phyloP scores from a whole-genome alignment of 768 basidiomycete species.

The Boletus rubroflammeus region DNA sequence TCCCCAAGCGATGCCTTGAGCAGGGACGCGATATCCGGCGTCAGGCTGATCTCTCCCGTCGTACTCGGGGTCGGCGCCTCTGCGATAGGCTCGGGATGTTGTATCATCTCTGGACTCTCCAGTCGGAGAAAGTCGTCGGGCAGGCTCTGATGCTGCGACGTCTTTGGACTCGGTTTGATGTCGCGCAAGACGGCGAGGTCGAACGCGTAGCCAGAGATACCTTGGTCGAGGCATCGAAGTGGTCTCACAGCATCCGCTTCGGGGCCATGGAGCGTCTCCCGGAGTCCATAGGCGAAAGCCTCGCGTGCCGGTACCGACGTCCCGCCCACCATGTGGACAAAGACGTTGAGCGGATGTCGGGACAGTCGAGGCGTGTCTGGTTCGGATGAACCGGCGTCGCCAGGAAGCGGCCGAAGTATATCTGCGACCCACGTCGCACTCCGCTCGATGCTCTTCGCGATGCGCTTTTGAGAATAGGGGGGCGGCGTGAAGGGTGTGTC shows the following conservation, averaged over 20 bases:
- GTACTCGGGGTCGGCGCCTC: conserved; percentile 9
- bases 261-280: conserved; percentile 52
- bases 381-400: background rate
- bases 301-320: conserved; percentile 51
- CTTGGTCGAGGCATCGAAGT: conserved; percentile 59
- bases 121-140: conserved; percentile 11
- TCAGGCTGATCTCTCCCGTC: no score
- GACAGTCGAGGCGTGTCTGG: background rate
- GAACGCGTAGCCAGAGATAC: conserved; percentile 65
- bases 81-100: conserved; percentile 10
- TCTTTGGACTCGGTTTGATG: conserved; percentile 17
- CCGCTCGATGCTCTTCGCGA: conserved; percentile 72
- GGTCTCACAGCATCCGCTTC: conserved; percentile 53
- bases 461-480: conserved; percentile 73
- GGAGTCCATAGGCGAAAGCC: conserved; percentile 57
- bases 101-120: conserved; percentile 11
- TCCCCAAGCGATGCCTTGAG: conserved; percentile 56
- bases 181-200: conserved; percentile 54
- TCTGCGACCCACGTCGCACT: conserved; percentile 60
- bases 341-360: conserved; percentile 40
- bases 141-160: conserved; percentile 13
- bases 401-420: conserved; percentile 39
- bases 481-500: conserved; percentile 65
- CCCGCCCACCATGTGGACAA: conserved; percentile 71
- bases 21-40: conserved; percentile 36